phyloP scores from a whole-genome alignment of 2,329 filamentous ascomycete genomes.

The Pseudogymnoascus sp. region DNA sequence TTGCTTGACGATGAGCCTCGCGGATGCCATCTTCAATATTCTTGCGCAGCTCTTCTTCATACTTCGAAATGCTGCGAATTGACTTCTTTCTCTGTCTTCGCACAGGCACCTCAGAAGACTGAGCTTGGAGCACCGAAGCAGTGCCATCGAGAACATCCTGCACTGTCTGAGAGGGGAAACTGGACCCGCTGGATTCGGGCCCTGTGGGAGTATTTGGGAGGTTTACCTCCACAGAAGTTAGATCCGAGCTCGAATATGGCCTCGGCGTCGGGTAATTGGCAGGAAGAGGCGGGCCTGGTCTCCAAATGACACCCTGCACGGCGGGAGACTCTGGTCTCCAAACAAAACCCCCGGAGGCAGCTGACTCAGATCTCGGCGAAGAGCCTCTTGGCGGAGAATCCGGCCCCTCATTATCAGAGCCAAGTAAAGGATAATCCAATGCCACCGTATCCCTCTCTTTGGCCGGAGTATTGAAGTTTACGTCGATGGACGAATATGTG shows the following conservation, averaged over 20 bases:
- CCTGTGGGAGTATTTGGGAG: background rate
- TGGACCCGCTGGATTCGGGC: no score
- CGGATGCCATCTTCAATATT: background rate
- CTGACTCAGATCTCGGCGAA: background rate
- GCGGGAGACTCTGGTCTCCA: background rate
- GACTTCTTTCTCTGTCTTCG: background rate
- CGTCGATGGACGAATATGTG: background rate
- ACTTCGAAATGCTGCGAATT: background rate
- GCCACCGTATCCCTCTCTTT: background rate
- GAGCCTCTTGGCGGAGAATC: background rate
- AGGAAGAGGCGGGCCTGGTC: background rate
- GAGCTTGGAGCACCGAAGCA: background rate
- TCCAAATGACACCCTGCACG: background rate
- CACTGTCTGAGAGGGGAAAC: background rate
- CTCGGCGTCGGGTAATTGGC: background rate
- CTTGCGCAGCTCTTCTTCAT: background rate
- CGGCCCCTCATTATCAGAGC: background rate
- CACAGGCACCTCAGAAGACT: background rate
- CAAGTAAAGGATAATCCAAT: background rate
- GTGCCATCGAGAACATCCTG: background rate
- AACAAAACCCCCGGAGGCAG: background rate
- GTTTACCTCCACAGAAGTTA: background rate
- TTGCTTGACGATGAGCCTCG: background rate
- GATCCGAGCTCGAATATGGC: conserved; percentile 3
- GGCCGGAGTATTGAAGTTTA: background rate